These are phyloP conservation scores for Fraxinus cuspidata DNA, from an alignment of 257 asterid genomes.

Conservation along the genomic window DNA sequence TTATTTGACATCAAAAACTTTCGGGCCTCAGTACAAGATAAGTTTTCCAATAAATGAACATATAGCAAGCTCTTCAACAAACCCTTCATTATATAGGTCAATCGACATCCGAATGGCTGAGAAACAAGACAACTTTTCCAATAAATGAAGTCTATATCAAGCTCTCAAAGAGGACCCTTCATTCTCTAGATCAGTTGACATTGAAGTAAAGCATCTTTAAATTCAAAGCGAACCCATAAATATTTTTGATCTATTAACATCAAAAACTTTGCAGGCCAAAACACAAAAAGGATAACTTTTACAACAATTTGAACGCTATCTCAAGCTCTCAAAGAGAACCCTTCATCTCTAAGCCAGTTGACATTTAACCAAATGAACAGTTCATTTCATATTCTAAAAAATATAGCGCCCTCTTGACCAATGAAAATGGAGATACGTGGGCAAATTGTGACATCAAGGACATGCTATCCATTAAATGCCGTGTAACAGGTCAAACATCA, in stretches of 20 bases:
- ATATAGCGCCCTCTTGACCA: constrained; percentile 33
- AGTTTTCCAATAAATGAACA: too few species aligned
- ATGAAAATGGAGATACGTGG: constrained; percentile 37
- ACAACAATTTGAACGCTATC: not conserved
- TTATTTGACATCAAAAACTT: too few species aligned
- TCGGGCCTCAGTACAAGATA: too few species aligned
- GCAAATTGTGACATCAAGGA: constrained; percentile 36
- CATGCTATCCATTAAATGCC: constrained; percentile 38
- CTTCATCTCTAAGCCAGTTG: not conserved
- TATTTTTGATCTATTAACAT: not conserved
- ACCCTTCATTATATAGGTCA: not conserved
- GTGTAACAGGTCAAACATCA: constrained; percentile 43
- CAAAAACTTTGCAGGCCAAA: not conserved
- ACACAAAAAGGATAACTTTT: not conserved
- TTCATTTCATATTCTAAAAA: constrained; percentile 16
- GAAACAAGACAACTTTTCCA: not conserved
- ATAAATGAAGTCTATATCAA: not conserved
- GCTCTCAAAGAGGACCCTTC: not conserved
- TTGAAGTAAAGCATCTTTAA: not conserved
- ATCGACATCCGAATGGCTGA: not conserved
- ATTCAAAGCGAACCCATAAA: not conserved
- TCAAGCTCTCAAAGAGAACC: constrained; percentile 14
- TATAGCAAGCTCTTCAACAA: too few species aligned
- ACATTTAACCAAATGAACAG: constrained; percentile 1
- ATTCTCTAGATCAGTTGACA: not conserved